These are phyloP conservation scores for Globisporangium alternatum DNA, from an alignment of 352 stramenopile genomes.

Conservation along the genomic window DNA sequence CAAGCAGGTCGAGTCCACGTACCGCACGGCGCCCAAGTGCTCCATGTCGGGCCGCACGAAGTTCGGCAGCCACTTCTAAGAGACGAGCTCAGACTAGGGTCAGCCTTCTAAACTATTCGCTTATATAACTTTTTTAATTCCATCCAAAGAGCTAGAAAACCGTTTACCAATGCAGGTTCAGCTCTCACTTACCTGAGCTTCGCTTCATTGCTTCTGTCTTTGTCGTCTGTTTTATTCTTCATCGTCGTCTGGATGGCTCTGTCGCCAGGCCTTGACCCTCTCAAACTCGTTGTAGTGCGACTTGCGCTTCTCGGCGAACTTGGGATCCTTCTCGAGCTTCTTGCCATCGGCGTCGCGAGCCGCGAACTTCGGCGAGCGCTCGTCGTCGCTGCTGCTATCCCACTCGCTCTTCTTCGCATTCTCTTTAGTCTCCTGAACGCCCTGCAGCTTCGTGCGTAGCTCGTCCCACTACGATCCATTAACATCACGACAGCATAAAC, in stretches of 20 bases:
- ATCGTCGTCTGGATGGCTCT: conserved; percentile 32
- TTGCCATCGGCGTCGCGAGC: conserved; percentile 51
- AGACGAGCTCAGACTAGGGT: background rate
- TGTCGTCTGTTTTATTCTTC: conserved; percentile 7
- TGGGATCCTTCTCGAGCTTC: conserved; percentile 62
- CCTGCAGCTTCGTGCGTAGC: conserved; percentile 60
- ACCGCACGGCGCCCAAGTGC: conserved; percentile 55
- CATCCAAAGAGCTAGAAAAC: background rate
- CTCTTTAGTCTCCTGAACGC: conserved; percentile 43
- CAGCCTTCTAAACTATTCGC: background rate
- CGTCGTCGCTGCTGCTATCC: conserved; percentile 57
- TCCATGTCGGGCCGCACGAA: conserved; percentile 82
- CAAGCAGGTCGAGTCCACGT: conserved; percentile 63
- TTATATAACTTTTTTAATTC: background rate
- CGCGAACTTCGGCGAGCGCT: conserved; percentile 28
- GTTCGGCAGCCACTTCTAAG: conserved; percentile 71
- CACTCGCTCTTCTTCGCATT: conserved; percentile 38
- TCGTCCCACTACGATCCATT: conserved; percentile 50
- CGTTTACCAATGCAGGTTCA: background rate
- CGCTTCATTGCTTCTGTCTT: background rate
- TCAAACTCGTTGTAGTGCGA: conserved; percentile 86
- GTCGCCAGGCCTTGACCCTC: conserved; percentile 60
- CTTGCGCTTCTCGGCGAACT: conserved; percentile 76
- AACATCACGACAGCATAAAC: background rate
- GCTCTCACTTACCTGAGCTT: background rate